These are phyloP conservation scores for Leucogyrophana mollusca DNA, from an alignment of 768 basidiomycete species.

Conservation along the genomic window DNA sequence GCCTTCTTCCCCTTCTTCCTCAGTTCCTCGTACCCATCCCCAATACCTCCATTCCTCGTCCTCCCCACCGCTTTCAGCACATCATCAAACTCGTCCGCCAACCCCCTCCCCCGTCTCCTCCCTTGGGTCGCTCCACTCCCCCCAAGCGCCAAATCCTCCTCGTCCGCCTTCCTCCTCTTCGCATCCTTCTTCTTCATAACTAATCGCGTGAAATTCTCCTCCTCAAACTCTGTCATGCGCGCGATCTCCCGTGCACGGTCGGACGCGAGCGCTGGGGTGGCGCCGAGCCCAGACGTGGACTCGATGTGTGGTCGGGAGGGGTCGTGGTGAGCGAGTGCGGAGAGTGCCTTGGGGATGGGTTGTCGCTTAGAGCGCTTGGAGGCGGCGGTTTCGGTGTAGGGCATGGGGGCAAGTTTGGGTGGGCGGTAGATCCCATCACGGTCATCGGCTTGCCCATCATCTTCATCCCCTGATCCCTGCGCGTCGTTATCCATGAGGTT, in stretches of 20 bases:
- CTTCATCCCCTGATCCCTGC: constrained; percentile 26
- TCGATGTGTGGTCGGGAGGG: constrained; percentile 67
- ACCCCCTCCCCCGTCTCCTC: constrained; percentile 62
- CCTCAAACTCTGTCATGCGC: constrained; percentile 85
- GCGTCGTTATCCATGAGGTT: constrained; percentile 54
- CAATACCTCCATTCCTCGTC: constrained; percentile 37
- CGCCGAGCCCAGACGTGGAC: constrained; percentile 70
- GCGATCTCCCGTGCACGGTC: constrained; percentile 78
- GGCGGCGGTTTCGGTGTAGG: constrained; percentile 63
- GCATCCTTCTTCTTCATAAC: constrained; percentile 89
- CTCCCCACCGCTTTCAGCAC: constrained; percentile 64
- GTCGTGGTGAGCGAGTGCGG: constrained; percentile 48
- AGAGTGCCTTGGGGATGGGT: constrained; percentile 66
- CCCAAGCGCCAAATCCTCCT: constrained; percentile 86
- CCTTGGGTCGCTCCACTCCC: constrained; percentile 57
- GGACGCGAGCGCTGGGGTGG: constrained; percentile 50
- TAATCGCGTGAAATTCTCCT: constrained; percentile 89
- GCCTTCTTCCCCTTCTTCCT: constrained; percentile 65
- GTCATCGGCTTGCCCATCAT: constrained; percentile 29
- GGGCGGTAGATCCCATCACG: constrained; percentile 72
- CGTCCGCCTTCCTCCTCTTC: constrained; percentile 69
- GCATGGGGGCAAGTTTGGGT: constrained; percentile 86
- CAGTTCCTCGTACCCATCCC: constrained; percentile 83
- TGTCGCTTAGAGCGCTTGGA: constrained; percentile 45
- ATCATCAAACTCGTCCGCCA: constrained; percentile 85